Percentiles rank a stretch among this genome's conserved stretches.
These are phyloP conservation scores for Chaetomium fimeti DNA, from an alignment of 495 filamentous ascomycete species.

Conservation along the genomic window DNA sequence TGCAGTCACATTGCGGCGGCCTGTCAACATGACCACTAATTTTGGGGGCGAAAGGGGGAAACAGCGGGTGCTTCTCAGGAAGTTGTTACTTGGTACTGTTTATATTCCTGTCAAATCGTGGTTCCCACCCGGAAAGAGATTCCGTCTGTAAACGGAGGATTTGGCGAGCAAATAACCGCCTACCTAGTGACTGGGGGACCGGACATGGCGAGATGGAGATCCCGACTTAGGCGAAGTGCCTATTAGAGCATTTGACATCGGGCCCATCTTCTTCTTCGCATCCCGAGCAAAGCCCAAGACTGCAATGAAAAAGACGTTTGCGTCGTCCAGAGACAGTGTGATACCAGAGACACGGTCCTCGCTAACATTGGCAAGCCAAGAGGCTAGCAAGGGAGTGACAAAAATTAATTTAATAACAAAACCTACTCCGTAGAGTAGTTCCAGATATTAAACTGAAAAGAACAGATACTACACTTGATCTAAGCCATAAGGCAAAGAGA, in stretches of 20 bases:
- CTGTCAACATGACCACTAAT: too few relatives aligned
- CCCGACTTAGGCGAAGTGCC: too few relatives aligned
- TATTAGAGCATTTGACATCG: too few relatives aligned
- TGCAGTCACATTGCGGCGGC: not conserved
- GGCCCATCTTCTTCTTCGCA: conserved; percentile 34
- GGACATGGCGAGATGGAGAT: too few relatives aligned
- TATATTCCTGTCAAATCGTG: too few relatives aligned
- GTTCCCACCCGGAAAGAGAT: too few relatives aligned
- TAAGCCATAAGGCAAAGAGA: conserved; percentile 70
- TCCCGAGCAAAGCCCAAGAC: conserved; percentile 29
- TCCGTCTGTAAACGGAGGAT: too few relatives aligned
- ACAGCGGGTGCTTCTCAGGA: too few relatives aligned
- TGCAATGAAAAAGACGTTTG: conserved; percentile 37
- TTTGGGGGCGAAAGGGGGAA: too few relatives aligned
- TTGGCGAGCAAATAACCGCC: too few relatives aligned
- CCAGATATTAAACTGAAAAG: conserved; percentile 94
- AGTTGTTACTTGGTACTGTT: too few relatives aligned
- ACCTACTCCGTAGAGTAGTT: conserved; percentile 65
- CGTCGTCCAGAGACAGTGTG: conserved; percentile 38
- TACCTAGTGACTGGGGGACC: too few relatives aligned
- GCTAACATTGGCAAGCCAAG: conserved; percentile 41
- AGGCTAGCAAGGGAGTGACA: conserved; percentile 48
- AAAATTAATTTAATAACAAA: conserved; percentile 84
- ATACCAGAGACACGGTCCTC: conserved; percentile 38
- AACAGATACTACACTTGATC: conserved; percentile 99